These are phyloP conservation scores for Trametes gibbosa DNA, from an alignment of 768 basidiomycete species.

Conservation along the genomic window DNA sequence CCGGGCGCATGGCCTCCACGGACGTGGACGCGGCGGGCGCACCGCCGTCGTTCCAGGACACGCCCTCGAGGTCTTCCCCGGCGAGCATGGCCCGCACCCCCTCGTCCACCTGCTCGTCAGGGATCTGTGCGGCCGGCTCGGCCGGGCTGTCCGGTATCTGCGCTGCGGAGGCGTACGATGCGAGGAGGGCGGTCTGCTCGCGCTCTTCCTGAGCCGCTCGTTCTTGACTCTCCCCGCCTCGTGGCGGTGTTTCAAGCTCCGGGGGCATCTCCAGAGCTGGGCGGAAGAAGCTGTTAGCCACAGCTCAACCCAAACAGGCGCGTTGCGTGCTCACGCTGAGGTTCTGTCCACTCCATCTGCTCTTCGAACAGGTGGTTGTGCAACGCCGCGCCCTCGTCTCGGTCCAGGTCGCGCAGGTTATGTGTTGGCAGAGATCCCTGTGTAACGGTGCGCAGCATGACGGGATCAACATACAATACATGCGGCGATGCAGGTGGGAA, in stretches of 20 bases:
- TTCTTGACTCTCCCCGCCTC: constrained; percentile 70
- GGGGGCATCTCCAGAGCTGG: constrained; percentile 63
- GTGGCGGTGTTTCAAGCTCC: constrained; percentile 49
- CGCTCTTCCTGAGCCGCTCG: constrained; percentile 70
- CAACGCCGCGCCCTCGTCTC: constrained; percentile 82
- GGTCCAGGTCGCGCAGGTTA: constrained; percentile 81
- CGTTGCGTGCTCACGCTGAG: constrained; percentile 56
- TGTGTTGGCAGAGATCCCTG: constrained; percentile 73
- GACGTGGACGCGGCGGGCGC: constrained; percentile 26
- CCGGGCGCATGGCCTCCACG: constrained; percentile 26
- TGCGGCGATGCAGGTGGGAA: constrained; percentile 39
- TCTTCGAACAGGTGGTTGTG: constrained; percentile 85
- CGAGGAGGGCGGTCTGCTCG: constrained; percentile 73
- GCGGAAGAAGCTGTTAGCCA: constrained; percentile 27
- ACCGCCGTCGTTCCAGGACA: constrained; percentile 56
- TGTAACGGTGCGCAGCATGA: constrained; percentile 37
- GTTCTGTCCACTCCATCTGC: constrained; percentile 83
- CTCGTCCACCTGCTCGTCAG: constrained; percentile 69
- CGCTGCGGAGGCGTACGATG: constrained; percentile 64
- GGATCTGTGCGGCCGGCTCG: constrained; percentile 57
- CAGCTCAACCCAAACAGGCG: constrained; percentile 4
- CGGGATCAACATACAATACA: constrained; percentile 50
- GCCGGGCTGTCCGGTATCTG: constrained; percentile 79
- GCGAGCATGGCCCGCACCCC: constrained; percentile 63
- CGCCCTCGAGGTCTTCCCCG: constrained; percentile 61